phyloP scores from a whole-genome alignment of 768 basidiomycete genomes.

The Boletales sp. region DNA sequence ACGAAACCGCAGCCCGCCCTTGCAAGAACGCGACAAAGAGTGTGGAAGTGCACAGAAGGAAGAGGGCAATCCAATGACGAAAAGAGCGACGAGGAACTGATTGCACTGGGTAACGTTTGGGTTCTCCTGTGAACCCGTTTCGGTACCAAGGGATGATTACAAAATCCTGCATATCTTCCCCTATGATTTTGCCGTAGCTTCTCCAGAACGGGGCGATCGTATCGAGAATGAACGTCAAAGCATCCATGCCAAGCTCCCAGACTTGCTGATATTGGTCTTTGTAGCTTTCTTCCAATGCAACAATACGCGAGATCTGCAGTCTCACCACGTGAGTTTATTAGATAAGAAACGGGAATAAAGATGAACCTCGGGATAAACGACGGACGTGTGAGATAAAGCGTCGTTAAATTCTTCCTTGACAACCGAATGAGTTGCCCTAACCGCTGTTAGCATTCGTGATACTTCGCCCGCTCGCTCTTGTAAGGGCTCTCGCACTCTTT shows the following conservation, averaged over 20 bases:
- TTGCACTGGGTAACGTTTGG: slow-evolving; percentile 60
- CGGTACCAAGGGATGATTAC: slow-evolving; percentile 80
- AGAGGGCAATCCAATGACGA: slow-evolving; percentile 65
- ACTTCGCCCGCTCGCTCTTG: slow-evolving; percentile 47
- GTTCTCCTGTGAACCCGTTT: slow-evolving; percentile 79
- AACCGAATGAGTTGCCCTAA: slow-evolving; percentile 50
- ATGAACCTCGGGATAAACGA: slow-evolving; percentile 72
- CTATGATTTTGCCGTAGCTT: slow-evolving; percentile 77
- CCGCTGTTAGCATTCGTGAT: slow-evolving; percentile 43
- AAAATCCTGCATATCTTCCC: slow-evolving; percentile 75
- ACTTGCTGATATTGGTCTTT: slow-evolving; percentile 76
- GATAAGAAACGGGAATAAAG: background rate
- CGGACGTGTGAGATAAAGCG: slow-evolving; percentile 64
- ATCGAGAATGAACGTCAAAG: slow-evolving; percentile 70
- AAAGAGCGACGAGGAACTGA: slow-evolving; percentile 59
- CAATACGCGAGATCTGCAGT: slow-evolving; percentile 61
- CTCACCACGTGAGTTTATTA: slow-evolving; percentile 3
- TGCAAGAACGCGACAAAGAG: slow-evolving; percentile 54
- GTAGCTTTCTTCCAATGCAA: slow-evolving; percentile 74
- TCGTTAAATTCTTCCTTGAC: slow-evolving; percentile 67
- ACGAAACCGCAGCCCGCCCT: slow-evolving; percentile 53
- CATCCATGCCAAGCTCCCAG: slow-evolving; percentile 80
- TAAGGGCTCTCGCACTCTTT: slow-evolving; percentile 44
- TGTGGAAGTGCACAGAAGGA: slow-evolving; percentile 47
- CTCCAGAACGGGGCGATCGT: slow-evolving; percentile 79